Percentiles rank a stretch among this genome's conserved stretches.
phyloP scores from a whole-genome alignment of 73 alveolate species.

The Paramecium caudatum region DNA sequence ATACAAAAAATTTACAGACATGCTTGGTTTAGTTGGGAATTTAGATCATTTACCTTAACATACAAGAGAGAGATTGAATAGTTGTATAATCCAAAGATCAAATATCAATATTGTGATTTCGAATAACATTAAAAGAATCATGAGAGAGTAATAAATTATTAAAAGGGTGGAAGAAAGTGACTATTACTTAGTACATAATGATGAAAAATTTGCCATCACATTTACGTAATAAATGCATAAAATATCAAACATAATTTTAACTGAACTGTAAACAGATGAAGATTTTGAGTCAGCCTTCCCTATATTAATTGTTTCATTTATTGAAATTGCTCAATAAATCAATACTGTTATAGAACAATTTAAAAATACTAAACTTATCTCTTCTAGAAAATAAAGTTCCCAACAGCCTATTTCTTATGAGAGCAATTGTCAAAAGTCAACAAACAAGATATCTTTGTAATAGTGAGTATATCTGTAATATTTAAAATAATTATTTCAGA shows the following conservation, averaged over 20 bases:
- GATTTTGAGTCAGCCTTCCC: constrained; percentile 47
- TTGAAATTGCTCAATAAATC: constrained; percentile 14
- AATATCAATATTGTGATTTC: constrained; percentile 9
- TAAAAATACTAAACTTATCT: background rate
- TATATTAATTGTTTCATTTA: constrained; percentile 32
- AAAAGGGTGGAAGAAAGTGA: constrained; percentile 65
- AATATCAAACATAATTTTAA: constrained; percentile 46
- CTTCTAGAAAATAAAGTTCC: background rate
- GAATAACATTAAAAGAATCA: constrained; percentile 36
- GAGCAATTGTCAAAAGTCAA: constrained; percentile 27
- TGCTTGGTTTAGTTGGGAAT: constrained; percentile 2
- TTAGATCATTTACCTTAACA: background rate
- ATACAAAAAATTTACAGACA: background rate
- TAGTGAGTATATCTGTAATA: background rate
- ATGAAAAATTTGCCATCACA: constrained; percentile 22
- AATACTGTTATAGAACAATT: background rate
- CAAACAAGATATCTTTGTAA: constrained; percentile 1
- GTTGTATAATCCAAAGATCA: constrained; percentile 21
- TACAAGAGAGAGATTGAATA: constrained; percentile 3
- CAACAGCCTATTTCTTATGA: background rate
- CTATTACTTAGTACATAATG: constrained; percentile 50
- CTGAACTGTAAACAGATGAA: constrained; percentile 60
- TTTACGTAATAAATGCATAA: constrained; percentile 42
- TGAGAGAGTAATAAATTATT: constrained; percentile 30
- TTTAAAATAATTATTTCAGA: constrained; percentile 4